A percentile compares a stretch with the other conserved stretches of the same genome.
Conservation (phyloP, 768 basidiomycete genomes). For the Boletellus sp. region DNA sequence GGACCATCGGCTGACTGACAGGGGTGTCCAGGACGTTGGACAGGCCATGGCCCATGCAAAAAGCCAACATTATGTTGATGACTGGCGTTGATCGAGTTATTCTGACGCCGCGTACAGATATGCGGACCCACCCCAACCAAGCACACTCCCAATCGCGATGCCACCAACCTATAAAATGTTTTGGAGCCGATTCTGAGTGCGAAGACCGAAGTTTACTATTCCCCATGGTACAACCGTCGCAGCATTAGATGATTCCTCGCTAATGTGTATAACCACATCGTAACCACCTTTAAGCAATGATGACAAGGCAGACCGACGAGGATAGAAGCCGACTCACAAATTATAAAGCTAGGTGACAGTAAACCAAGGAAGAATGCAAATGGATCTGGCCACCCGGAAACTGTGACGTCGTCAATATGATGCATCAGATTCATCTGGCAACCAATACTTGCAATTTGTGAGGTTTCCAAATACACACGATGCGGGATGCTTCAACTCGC, state of each 20-base stretch:
- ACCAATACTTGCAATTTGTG: constrained; percentile 42
- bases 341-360: constrained; percentile 44
- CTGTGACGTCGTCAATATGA: constrained; percentile 12
- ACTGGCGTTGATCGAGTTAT: constrained; percentile 19
- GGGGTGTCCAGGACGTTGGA: constrained; percentile 31
- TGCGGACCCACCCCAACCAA: constrained; percentile 39
- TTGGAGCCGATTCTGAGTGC: neutral
- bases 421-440: neutral
- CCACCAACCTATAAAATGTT: constrained; percentile 22
- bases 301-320: neutral
- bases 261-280: constrained; percentile 49
- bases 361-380: constrained; percentile 46
- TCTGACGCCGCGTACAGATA: neutral
- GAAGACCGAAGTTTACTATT: constrained; percentile 34
- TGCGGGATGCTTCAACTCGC: constrained; percentile 54
- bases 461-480: constrained; percentile 60
- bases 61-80: constrained; percentile 50
- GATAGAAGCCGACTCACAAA: constrained; percentile 11
- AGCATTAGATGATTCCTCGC: constrained; percentile 53
- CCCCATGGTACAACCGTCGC: constrained; percentile 53
- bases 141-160: constrained; percentile 41
- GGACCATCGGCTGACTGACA: constrained; percentile 41
- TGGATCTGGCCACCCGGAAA: constrained; percentile 41
- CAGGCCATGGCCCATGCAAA: constrained; percentile 54
- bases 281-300: constrained; percentile 31